Base-by-base conservation (phyloP, 257 asterid species). In the Phtheirospermum japonicum region DNA sequence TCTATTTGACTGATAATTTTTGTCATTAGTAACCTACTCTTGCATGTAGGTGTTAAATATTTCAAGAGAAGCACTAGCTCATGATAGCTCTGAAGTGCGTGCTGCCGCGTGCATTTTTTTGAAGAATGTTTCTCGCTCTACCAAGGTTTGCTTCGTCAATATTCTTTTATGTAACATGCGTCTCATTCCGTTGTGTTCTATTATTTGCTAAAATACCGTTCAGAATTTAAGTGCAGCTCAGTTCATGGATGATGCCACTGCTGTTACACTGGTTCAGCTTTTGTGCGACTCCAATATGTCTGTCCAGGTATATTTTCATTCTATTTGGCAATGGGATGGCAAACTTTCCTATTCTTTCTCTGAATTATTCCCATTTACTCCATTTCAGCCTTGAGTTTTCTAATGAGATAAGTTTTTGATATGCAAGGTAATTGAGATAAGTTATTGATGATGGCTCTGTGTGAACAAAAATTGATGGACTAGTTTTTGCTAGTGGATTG, bases 141-240 rank as follows among this genome's bases (percentile, higher is more conserved):
- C 86, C 76, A 84, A 92, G 99, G 99, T 89, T 66, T 34, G 83
- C 73, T 23, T 30, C 64, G 19, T 65, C 46, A 64, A 70, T 45
- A 26, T 54, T 52, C 19, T 52, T 18, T 20, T 70, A 19, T 26
- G 64, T 69, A 56, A 60, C 43, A 28, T 51, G 32, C 14, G 10
- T 56, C 39, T 33, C 43, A 59, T 64, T 58, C 69, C 43, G 23
- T 54, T 39, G 7, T 60, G 58, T 59, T 65, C 33, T 51, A 61
- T 43, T 52, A 53, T 57, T 65, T 34, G 67, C 88, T 86, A 65
- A 58, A 65, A 48, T 65, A 46, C 61, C 20, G 28, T 71, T 68
- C 89, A 92, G 99, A 86, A 68, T 83, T 76, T 85, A 73, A 86
- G 96, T 81, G 95, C 93, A 82, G 97, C 95, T 70, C 70, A 70